phyloP scores from a whole-genome alignment of 331 rosid genomes.

The Quercus phellos region DNA sequence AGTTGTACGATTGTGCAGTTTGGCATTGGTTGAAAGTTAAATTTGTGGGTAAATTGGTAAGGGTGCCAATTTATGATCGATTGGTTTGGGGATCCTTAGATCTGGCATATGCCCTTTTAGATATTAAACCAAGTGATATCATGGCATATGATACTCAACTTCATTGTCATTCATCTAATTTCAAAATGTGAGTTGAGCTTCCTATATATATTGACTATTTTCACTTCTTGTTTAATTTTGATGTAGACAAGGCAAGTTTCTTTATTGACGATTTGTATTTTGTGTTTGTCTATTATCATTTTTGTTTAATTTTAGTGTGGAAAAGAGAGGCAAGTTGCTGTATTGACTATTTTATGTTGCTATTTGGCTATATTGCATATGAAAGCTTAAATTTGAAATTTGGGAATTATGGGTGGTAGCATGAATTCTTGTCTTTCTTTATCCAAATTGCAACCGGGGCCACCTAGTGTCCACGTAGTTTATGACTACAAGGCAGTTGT shows the following conservation, averaged over 20 bases:
- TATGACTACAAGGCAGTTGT: background rate
- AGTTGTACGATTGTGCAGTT: background rate
- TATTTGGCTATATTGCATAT: background rate
- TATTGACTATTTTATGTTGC: background rate
- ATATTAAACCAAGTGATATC: background rate
- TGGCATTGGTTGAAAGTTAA: background rate
- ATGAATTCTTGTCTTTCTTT: background rate
- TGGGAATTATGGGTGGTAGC: background rate
- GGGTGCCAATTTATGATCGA: background rate
- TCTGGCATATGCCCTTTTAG: background rate
- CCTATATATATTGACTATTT: background rate
- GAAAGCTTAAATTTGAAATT: background rate
- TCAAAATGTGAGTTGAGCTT: background rate
- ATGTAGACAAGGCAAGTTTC: too few relatives aligned
- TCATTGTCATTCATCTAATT: background rate
- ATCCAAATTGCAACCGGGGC: background rate
- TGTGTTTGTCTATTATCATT: too few relatives aligned
- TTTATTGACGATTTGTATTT: background rate
- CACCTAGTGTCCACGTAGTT: background rate
- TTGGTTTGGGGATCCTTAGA: background rate
- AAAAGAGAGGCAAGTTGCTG: background rate
- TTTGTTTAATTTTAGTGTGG: too few relatives aligned
- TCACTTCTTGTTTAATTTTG: too few relatives aligned
- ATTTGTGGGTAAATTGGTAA: background rate
- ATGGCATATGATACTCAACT: background rate